Evolutionary conservation across 2,329 filamentous ascomycete species (phyloP).

Genomic region (Verticillium nonalfalfae): DNA sequence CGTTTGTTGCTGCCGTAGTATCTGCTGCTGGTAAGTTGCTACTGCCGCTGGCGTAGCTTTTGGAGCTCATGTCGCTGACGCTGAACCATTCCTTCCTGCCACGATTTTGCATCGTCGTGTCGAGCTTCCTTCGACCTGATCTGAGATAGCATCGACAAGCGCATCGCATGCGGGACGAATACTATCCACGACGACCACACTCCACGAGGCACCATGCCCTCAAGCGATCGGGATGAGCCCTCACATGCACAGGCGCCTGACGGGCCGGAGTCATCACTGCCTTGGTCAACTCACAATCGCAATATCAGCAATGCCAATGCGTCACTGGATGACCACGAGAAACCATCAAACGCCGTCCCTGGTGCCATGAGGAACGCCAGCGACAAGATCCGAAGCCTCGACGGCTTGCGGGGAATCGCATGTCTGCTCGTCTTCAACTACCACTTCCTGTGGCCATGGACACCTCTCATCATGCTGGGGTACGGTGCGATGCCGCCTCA

Average conservation of each 20-base stretch:
- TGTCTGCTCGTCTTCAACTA: slow-evolving; percentile 36
- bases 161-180: not conserved
- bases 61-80: not conserved
- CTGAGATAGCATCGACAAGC: no score
- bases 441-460: slow-evolving; percentile 34
- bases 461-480: slow-evolving; percentile 30
- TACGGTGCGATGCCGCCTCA: slow-evolving; percentile 28
- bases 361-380: slow-evolving; percentile 6
- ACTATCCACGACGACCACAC: not conserved
- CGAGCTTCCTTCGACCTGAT: not conserved
- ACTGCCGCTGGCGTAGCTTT: not conserved
- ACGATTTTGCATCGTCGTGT: not conserved
- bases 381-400: slow-evolving; percentile 31
- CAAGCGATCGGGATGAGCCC: slow-evolving; percentile 6
- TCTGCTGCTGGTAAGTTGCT: no score
- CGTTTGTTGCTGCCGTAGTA: no score
- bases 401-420: slow-evolving; percentile 33
- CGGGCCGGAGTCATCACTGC: not conserved
- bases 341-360: not conserved
- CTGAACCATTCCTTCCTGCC: not conserved
- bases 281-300: slow-evolving; percentile 1
- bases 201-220: slow-evolving; percentile 3
- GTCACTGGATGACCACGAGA: not conserved
- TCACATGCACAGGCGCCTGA: slow-evolving; percentile 3
- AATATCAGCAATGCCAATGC: slow-evolving; percentile 6